Base-by-base conservation (phyloP, 805 yeast genomes). In the Candida sphagnicola region DNA sequence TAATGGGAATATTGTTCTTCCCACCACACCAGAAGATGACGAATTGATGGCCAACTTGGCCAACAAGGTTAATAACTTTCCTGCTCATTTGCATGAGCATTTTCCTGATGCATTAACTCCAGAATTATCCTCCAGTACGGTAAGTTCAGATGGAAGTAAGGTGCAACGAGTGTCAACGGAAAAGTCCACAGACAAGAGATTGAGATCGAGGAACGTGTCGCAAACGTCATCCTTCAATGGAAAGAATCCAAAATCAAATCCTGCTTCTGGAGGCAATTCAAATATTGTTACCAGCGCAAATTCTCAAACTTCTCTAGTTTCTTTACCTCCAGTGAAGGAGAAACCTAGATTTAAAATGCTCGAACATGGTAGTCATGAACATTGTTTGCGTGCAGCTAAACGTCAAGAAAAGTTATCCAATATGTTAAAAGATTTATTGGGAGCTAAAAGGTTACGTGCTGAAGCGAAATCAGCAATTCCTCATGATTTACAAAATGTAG, bases 361-460 rank as follows among this genome's bases (percentile, higher is more conserved):
- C 35, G 87, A 80, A 35, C 82, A 82, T 48, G 95, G 95, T 4
- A 46, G 64, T 10, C 99, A 91, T 59, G 86, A 77, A 51, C 99
- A 91, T 60, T 79, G 78, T 55, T 67, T 91, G 43, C 74, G 78
- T 42, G 80, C 82, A 31, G 81, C 91, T 5, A 82, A 80, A 56
- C 69, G 95, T 49, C 91, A 85, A 57, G 95, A 85, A 53, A 85
- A 84, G 49, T 57, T 85, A 26, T 72, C 81, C 5, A 78, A 78
- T 43, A 82, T 85, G 89, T 68, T 85, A 44, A 85, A 82, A 52
- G 87, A 81, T 55, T 70, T 83, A 49, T 57, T 84, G n/a, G 89
- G 87, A 8, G 85, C 85, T 2, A 82, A 82, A 45, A 81, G 80
- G 51, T 59, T 80, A 19, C 65, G 91, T 42, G 82, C 75, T 46